phyloP scores from a whole-genome alignment of 106 monocot genomes.

The Dendrobium chrysotoxum region DNA sequence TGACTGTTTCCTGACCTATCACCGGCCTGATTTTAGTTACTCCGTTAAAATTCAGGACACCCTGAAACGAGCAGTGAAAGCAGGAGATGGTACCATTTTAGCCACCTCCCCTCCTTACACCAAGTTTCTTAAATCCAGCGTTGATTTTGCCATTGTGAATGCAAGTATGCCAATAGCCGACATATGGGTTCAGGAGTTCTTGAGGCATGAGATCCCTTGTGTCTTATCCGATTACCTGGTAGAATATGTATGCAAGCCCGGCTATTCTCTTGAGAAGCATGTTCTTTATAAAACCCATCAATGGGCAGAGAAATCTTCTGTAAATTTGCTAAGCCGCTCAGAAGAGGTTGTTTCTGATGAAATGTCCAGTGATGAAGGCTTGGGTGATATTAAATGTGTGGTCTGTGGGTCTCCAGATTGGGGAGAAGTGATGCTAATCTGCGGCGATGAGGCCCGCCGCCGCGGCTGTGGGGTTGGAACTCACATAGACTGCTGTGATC shows the following conservation, averaged over 20 bases:
- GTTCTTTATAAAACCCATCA: slow-evolving; percentile 58
- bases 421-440: slow-evolving; percentile 78
- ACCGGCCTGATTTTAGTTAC: neutral
- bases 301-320: slow-evolving; percentile 55
- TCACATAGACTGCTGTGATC: slow-evolving; percentile 83
- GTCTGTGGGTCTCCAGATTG: slow-evolving; percentile 49
- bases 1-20: neutral
- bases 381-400: slow-evolving; percentile 41
- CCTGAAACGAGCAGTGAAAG: slow-evolving; percentile 67
- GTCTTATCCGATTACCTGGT: slow-evolving; percentile 69
- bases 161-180: slow-evolving; percentile 49
- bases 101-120: slow-evolving; percentile 94
- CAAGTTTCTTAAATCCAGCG: slow-evolving; percentile 42
- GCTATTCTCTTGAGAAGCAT: slow-evolving; percentile 52
- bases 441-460: slow-evolving; percentile 47
- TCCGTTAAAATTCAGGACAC: slow-evolving; percentile 41
- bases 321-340: slow-evolving; percentile 26
- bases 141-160: slow-evolving; percentile 67
- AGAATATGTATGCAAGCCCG: slow-evolving; percentile 67
- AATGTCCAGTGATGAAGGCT: slow-evolving; percentile 1
- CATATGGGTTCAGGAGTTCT: slow-evolving; percentile 73
- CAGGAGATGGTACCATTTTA: slow-evolving; percentile 73
- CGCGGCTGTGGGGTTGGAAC: slow-evolving; percentile 64
- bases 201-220: slow-evolving; percentile 72
- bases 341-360: slow-evolving; percentile 33